Evolutionary conservation across 2,329 filamentous ascomycete species (phyloP), one percentile per base, ranked within the genome.

Genomic region (Hypoxylon sp.): DNA sequence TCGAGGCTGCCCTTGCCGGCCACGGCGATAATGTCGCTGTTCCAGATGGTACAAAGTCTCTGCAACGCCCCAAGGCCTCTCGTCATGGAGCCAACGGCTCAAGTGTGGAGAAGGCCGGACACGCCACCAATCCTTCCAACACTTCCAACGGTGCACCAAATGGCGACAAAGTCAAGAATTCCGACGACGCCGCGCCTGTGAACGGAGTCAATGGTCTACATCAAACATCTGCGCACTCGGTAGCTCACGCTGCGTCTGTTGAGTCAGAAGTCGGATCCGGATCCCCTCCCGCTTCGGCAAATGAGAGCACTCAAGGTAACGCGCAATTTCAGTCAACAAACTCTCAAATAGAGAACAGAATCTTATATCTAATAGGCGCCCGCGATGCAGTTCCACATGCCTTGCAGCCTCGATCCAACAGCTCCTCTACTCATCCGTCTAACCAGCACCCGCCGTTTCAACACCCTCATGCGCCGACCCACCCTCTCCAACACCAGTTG

Each of bases 1-100:
- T 77, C 45, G 75, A 77, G 58, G 76, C 73, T 48, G 76, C 75
- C 26, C 69, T 77, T 42, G 69, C 75, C 56, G 67, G 71, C 51
- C 70, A 69, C 30, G 56, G 73, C 52, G 68, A 73, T 40, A 68
- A 68, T 48, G 61, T 66, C 45, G 52, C 70, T 26, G 61, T 46
- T 11, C 32, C 58, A 9, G 61, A 62, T 52, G 28, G 50, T 49
- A 38, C 55, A 28, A 68, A 68, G n/a, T 40, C 38, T 46, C 22
- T 58, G 28, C 66, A 68, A 52, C 63, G 64, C 49, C 42, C 69
- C 54, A 70, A 72, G 65, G 55, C 49, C 40, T 64, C 72, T 45
- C 71, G 61, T 40, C 66, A 69, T 51, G 67, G 70, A 51, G 57
- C 68, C 54, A 65, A 73, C 70, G 67, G 66, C 46, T 68, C 69